Evolutionary conservation across 2,329 filamentous ascomycete genomes (phyloP), one percentile per base, ranked within the genome.

Genomic region (Cordyceps javanica): DNA sequence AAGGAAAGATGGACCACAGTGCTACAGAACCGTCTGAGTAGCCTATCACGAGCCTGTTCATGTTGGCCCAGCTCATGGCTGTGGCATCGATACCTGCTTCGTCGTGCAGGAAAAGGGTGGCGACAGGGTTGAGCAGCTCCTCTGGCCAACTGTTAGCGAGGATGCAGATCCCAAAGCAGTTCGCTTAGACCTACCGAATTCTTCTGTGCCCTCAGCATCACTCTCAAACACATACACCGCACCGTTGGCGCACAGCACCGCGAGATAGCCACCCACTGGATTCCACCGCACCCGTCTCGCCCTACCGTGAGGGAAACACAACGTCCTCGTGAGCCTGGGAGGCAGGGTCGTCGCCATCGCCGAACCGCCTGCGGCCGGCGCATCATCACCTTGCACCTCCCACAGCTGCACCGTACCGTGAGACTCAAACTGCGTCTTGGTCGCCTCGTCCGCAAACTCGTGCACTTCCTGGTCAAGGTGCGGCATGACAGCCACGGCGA

Each of bases 11-110:
- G 11, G 81, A 84, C 82, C 82, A 85, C 11, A 84, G 69, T 21
- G 75, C 74, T 36, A 85, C 70, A 21, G 78, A 81, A 32, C 82
- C 82, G 60, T 85, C 82, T 0, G 75, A 76, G 64, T 83, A 81
- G 50, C 80, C 82, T 30, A 82, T 69, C 0, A 74, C 79, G 39
- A 85, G 68, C 23, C 81, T 77, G 63, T 84, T 84, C 61, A 75
- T 73, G 59, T 76, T 78, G 34, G 77, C 68, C 82, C 82, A 85
- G 11, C 80, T 73, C 54, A 85, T 73, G 59, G 77, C 75, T 16
- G 80, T 82, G 28, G 78, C 77, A 26, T 74, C 71, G 41, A 82
- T 69, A 45, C 71, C 70, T 57, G 77, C 71, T 65, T 84, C 81
- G 14, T 74, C 69, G 0, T 69, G 66, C 5, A 82, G 69, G 19